Evolutionary conservation across 2,329 filamentous ascomycete species (phyloP).

Genomic region (Cordyceps javanica): DNA sequence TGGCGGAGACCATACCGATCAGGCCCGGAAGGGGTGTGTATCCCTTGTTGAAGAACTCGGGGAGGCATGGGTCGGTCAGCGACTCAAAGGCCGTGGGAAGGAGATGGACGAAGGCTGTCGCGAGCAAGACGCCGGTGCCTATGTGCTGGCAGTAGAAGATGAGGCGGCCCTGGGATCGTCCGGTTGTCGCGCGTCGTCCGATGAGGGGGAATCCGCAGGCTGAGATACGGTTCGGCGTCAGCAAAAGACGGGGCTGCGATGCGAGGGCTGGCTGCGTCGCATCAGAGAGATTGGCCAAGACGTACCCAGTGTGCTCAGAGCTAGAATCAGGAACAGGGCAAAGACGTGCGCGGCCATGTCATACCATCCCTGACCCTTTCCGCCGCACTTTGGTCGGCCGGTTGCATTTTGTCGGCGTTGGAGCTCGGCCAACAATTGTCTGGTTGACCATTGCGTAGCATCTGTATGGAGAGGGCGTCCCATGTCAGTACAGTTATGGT

Average conservation of each 20-base stretch:
- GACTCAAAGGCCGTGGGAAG: conserved; percentile 62
- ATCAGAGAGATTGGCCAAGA: background rate
- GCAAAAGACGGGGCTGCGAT: conserved; percentile 7
- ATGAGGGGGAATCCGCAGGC: conserved; percentile 63
- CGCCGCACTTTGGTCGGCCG: conserved; percentile 45
- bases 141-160: conserved; percentile 68
- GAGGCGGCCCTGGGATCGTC: conserved; percentile 52
- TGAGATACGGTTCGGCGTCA: conserved; percentile 18
- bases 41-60: conserved; percentile 70
- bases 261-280: background rate
- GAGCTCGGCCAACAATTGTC: conserved; percentile 47
- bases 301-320: conserved; percentile 52
- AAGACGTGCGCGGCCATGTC: conserved; percentile 62
- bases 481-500: background rate
- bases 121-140: conserved; percentile 78
- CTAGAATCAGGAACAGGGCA: conserved; percentile 60
- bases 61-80: conserved; percentile 64
- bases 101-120: conserved; percentile 77
- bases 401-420: conserved; percentile 37
- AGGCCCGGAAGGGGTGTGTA: conserved; percentile 76
- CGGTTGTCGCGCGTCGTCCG: conserved; percentile 51
- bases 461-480: conserved; percentile 17
- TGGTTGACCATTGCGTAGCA: conserved; percentile 41
- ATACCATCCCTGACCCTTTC: conserved; percentile 49
- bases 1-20: conserved; percentile 74